These are phyloP conservation scores for Colletotrichum aenigma DNA, from an alignment of 2,329 filamentous ascomycete species.

Conservation along the genomic window DNA sequence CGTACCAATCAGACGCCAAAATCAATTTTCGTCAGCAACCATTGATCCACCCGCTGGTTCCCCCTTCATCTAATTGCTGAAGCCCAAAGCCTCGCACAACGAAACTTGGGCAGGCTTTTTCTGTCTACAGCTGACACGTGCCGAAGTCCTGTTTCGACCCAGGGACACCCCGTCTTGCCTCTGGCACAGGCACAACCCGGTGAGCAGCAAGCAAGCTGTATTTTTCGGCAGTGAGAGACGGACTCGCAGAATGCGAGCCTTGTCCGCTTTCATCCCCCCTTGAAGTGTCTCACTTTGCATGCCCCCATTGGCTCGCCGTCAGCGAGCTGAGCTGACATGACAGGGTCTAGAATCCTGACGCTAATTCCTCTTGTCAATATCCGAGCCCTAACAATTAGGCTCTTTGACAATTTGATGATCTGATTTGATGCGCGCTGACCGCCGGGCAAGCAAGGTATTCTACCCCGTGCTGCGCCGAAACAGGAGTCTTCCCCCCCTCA, in stretches of 20 bases:
- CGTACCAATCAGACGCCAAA: neutral
- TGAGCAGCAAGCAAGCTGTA: neutral
- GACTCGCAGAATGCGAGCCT: constrained; percentile 1
- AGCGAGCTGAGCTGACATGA: neutral
- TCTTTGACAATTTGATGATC: neutral
- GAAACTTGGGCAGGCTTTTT: neutral
- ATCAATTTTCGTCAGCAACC: neutral
- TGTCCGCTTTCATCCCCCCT: neutral
- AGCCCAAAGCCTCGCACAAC: neutral
- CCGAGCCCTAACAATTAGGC: constrained; percentile 12
- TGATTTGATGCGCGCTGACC: constrained; percentile 1
- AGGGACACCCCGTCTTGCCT: neutral
- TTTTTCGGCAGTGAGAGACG: neutral
- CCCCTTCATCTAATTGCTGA: neutral
- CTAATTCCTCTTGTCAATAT: constrained; percentile 14
- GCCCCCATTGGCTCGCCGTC: neutral
- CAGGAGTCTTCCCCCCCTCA: neutral
- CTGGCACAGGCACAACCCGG: neutral
- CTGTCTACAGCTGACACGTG: neutral
- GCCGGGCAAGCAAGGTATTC: neutral
- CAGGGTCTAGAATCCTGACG: constrained; percentile 3
- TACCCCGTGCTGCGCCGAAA: neutral
- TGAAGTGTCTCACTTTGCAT: neutral
- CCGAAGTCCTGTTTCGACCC: neutral
- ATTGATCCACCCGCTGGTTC: neutral